Percentiles rank a stretch among this genome's conserved stretches.
phyloP scores from a whole-genome alignment of 2,329 filamentous ascomycete genomes.

The Aspergillus brasiliensis region DNA sequence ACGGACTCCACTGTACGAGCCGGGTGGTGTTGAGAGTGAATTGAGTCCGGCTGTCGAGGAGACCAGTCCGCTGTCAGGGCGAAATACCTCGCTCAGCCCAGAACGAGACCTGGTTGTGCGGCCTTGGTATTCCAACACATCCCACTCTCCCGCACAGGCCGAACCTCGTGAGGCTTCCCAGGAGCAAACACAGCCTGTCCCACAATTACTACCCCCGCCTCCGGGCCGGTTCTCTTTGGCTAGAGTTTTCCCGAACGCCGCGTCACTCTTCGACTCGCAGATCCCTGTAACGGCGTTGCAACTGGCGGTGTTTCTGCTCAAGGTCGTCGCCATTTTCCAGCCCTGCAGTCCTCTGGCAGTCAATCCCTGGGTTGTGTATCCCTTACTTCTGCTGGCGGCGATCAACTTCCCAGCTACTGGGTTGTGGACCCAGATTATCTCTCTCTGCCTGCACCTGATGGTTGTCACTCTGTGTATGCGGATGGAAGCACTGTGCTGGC shows the following conservation, averaged over 20 bases:
- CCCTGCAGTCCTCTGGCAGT: slow-evolving; percentile 73
- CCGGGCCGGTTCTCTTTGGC: slow-evolving; percentile 30
- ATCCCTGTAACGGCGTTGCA: slow-evolving; percentile 50
- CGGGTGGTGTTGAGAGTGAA: slow-evolving; percentile 19
- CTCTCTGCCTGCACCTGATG: slow-evolving; percentile 52
- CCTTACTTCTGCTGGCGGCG: slow-evolving; percentile 68
- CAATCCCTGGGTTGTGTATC: slow-evolving; percentile 65
- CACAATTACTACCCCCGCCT: slow-evolving; percentile 48
- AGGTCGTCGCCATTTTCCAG: slow-evolving; percentile 65
- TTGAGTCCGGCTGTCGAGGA: slow-evolving; percentile 20
- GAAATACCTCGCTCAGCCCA: slow-evolving; percentile 25
- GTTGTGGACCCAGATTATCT: slow-evolving; percentile 39
- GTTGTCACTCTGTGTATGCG: slow-evolving; percentile 47
- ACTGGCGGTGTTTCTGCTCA: slow-evolving; percentile 66
- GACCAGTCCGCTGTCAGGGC: slow-evolving; percentile 10
- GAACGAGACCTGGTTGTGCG: slow-evolving; percentile 38
- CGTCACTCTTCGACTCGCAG: slow-evolving; percentile 31
- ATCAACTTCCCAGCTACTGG: slow-evolving; percentile 57
- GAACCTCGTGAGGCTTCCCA: slow-evolving; percentile 18
- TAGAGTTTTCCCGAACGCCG: slow-evolving; percentile 20
- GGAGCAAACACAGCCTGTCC: slow-evolving; percentile 23
- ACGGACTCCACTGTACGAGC: slow-evolving; percentile 31
- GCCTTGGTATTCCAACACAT: slow-evolving; percentile 29
- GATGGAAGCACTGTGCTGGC: slow-evolving; percentile 23
- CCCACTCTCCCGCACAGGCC: slow-evolving; percentile 25